phyloP scores from a whole-genome alignment of 1,139 yeast species.

The Zhuliangozyma parablackwelliae region DNA sequence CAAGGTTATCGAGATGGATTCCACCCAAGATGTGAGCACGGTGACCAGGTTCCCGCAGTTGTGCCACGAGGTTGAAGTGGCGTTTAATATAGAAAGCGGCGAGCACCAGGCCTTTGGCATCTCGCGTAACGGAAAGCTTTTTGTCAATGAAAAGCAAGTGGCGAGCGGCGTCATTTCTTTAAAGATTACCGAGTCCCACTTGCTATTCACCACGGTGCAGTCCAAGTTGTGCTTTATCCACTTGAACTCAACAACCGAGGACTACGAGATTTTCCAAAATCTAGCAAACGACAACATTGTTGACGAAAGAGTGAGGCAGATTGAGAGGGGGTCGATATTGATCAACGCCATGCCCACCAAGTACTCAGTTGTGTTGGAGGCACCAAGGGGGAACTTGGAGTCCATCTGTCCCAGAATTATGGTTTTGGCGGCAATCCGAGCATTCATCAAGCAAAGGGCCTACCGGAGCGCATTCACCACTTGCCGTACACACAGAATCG shows the following conservation, averaged over 20 bases:
- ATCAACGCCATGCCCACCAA: conserved; percentile 80
- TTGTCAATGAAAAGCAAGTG: conserved; percentile 58
- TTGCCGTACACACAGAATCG: conserved; percentile 89
- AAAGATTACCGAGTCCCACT: conserved; percentile 64
- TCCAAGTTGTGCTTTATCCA: conserved; percentile 81
- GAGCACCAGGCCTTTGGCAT: conserved; percentile 60
- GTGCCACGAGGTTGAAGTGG: conserved; percentile 60
- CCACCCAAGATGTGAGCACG: conserved; percentile 18
- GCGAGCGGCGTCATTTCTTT: conserved; percentile 81
- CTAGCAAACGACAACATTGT: conserved; percentile 19
- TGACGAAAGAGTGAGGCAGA: conserved; percentile 83
- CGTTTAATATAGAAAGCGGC: conserved; percentile 14
- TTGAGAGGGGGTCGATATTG: conserved; percentile 85
- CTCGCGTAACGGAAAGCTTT: conserved; percentile 69
- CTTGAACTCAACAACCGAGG: conserved; percentile 40
- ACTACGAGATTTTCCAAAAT: conserved; percentile 19
- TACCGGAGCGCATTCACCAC: conserved; percentile 71
- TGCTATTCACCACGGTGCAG: conserved; percentile 85
- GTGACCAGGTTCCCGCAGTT: conserved; percentile 62
- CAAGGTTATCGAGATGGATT: conserved; percentile 42
- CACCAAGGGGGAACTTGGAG: conserved; percentile 94
- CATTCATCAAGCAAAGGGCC: conserved; percentile 51
- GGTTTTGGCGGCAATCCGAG: conserved; percentile 81
- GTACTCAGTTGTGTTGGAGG: conserved; percentile 81
- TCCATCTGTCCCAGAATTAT: conserved; percentile 90